Conservation (phyloP, 202 grass and related monocot genomes). For the Sporobolus alterniflorus region DNA sequence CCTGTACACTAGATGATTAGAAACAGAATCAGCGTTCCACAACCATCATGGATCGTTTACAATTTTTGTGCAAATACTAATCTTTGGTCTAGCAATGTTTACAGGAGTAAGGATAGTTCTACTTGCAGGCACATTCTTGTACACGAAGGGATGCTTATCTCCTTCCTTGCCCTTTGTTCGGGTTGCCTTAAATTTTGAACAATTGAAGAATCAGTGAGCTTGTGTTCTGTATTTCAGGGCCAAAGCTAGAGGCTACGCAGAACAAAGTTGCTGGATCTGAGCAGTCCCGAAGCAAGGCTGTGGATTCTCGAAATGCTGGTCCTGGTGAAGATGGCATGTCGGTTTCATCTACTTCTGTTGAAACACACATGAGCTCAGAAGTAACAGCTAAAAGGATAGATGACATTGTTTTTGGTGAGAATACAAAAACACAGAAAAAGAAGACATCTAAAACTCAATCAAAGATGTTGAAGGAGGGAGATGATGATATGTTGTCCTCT, state of each 20-base stretch:
- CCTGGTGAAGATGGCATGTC: constrained; percentile 17
- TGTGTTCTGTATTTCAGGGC: constrained; percentile 75
- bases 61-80: constrained; percentile 17
- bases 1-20: neutral
- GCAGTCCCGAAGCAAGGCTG: neutral
- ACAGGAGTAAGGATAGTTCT: constrained; percentile 52
- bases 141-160: constrained; percentile 54
- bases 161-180: constrained; percentile 45
- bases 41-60: neutral
- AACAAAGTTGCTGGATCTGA: constrained; percentile 28
- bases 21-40: neutral
- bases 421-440: constrained; percentile 32
- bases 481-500: constrained; percentile 32
- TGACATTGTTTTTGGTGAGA: constrained; percentile 42
- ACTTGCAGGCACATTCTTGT: constrained; percentile 59
- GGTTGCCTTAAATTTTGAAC: constrained; percentile 53
- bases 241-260: constrained; percentile 39
- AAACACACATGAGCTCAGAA: constrained; percentile 48
- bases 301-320: constrained; percentile 39
- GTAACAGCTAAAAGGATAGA: constrained; percentile 63
- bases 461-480: constrained; percentile 41
- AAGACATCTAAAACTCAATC: constrained; percentile 39
- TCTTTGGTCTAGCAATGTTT: constrained; percentile 39
- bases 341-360: constrained; percentile 43
- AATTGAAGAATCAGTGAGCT: constrained; percentile 62